A percentile compares a stretch with the other conserved stretches of the same genome.
These are phyloP conservation scores for Lodderomyces oxycetoniae DNA, from an alignment of 1,139 yeast species.

Conservation along the genomic window DNA sequence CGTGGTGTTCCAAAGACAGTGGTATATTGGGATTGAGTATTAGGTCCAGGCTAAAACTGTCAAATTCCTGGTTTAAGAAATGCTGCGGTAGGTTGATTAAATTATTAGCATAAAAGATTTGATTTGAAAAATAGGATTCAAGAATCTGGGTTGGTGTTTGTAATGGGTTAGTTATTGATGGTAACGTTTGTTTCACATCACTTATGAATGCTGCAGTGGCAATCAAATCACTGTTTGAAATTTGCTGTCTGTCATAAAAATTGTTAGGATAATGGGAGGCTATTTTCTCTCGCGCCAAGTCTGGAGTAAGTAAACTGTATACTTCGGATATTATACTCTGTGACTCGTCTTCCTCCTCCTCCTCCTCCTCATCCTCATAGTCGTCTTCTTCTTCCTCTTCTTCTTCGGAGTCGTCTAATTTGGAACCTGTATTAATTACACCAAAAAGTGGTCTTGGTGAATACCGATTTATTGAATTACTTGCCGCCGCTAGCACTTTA, in stretches of 20 bases:
- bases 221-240: background rate
- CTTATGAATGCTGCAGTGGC: slow-evolving; percentile 5
- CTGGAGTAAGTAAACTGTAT: slow-evolving; percentile 8
- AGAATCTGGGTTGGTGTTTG: slow-evolving; percentile 6
- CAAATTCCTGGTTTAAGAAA: slow-evolving; percentile 13
- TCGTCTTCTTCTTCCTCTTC: slow-evolving; percentile 1
- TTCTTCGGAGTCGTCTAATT: too few relatives aligned
- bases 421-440: too few relatives aligned
- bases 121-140: slow-evolving; percentile 15
- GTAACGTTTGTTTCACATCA: slow-evolving; percentile 7
- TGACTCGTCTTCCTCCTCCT: slow-evolving; percentile 11
- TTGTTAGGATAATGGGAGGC: background rate
- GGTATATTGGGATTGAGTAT: slow-evolving; percentile 14
- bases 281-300: slow-evolving; percentile 2
- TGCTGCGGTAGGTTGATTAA: slow-evolving; percentile 14
- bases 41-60: slow-evolving; percentile 8
- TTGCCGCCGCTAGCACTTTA: too few relatives aligned
- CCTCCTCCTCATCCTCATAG: background rate
- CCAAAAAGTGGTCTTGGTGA: too few relatives aligned
- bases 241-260: slow-evolving; percentile 1
- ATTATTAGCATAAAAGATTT: slow-evolving; percentile 19
- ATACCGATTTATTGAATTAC: too few relatives aligned
- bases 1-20: slow-evolving; percentile 2
- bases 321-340: slow-evolving; percentile 12
- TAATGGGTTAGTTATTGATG: slow-evolving; percentile 4